A percentile compares a stretch with the other conserved stretches of the same genome.
These are phyloP conservation scores for Pestalotiopsis sp. DNA, from an alignment of 2,329 filamentous ascomycete genomes.

Conservation along the genomic window DNA sequence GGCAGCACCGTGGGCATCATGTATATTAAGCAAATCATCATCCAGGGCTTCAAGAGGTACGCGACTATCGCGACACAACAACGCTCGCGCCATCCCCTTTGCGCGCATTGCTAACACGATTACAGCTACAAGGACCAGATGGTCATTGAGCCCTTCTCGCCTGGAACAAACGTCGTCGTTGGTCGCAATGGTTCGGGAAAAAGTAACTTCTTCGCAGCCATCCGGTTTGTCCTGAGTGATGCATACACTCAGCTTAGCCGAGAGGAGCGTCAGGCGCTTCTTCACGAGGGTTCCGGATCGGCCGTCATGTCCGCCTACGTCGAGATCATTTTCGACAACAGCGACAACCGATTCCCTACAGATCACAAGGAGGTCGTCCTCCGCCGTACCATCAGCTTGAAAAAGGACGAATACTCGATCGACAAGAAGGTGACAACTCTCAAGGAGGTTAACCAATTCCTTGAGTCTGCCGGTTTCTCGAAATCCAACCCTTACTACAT, in stretches of 20 bases:
- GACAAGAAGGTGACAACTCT: slow-evolving; percentile 97
- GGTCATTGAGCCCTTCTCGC: slow-evolving; percentile 96
- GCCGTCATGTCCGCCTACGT: slow-evolving; percentile 99
- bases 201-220: slow-evolving; percentile 99
- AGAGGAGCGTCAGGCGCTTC: slow-evolving; percentile 90
- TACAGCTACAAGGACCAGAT: slow-evolving; percentile 98
- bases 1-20: slow-evolving; percentile 54
- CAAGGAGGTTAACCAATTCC: slow-evolving; percentile 88
- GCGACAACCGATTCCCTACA: slow-evolving; percentile 91
- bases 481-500: slow-evolving; percentile 99
- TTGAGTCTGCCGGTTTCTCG: slow-evolving; percentile 96
- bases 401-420: slow-evolving; percentile 98
- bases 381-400: slow-evolving; percentile 90
- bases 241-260: slow-evolving; percentile 94
- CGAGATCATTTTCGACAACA: slow-evolving; percentile 98
- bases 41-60: slow-evolving; percentile 99
- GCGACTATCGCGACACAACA: slow-evolving; percentile 20
- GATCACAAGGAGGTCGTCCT: slow-evolving; percentile 88
- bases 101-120: slow-evolving; percentile 23
- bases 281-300: slow-evolving; percentile 98
- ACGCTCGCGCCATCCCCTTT: slow-evolving; percentile 16
- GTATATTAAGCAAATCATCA: slow-evolving; percentile 99
- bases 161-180: slow-evolving; percentile 97
- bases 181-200: slow-evolving; percentile 99
- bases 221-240: slow-evolving; percentile 97